Base-by-base conservation (phyloP, 2,329 filamentous ascomycete genomes). In the Aspergillus terreus region DNA sequence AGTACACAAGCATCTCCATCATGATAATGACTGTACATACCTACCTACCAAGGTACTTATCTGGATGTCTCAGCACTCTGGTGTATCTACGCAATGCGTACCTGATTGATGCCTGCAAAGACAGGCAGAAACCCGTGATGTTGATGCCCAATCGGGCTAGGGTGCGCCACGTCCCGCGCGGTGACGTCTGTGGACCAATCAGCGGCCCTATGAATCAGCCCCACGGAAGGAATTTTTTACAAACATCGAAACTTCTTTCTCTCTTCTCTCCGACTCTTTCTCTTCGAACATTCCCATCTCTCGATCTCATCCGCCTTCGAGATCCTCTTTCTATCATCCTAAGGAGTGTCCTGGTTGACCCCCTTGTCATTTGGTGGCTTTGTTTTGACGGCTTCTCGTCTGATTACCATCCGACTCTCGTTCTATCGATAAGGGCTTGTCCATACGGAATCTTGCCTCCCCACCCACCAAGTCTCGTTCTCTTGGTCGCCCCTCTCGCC, bases 371-470 rank as follows among this genome's bases (percentile, higher is more conserved):
- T 46, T 11, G 14, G 21, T 4, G 7, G 19, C 19, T 30, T 12
- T 15, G 12, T 35, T 15, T 15, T 10, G 4, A 23, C 38, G 44
- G 23, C 25, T 21, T 46, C 19, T 46, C 41, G 12, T 44, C 25
- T 47, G 32, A 46, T 50, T 52, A 44, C 23, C 36, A 51, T 47
- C 36, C 38, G 14, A 42, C 45, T 44, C 25, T 30, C 41, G 38
- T 49, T 49, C 61, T 71, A 72, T 74, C 70, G 70, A 73, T 73
- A 74, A 73, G 70, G 66, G 63, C 62, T 63, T 62, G 6, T 59
- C 55, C 57, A 51, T 50, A 54, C 55, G 58, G 52, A 52, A 58
- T 58, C 51, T 38, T 54, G 46, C 47, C 41, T 49, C 54, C 55
- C 54, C 59, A 57, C 58, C 57, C 54, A 51, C 42, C 48, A 56